phyloP scores from a whole-genome alignment of 495 filamentous ascomycete species.

The Choiromyces venosus region DNA sequence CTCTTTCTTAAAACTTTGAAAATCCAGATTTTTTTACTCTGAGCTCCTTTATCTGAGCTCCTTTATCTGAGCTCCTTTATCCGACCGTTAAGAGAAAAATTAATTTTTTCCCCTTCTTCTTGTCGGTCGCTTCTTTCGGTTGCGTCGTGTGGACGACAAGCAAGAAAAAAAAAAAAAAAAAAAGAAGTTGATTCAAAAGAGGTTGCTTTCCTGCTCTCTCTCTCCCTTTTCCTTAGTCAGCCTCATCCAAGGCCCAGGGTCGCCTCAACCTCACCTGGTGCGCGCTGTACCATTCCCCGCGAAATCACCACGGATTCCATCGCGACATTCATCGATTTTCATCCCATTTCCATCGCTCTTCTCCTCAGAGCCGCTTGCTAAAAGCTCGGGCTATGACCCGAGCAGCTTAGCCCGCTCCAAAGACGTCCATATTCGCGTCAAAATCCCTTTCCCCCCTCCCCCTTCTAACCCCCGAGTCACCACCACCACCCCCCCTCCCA shows the following conservation, averaged over 20 bases:
- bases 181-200: neutral
- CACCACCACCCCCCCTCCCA: slow-evolving; percentile 34
- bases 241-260: slow-evolving; percentile 37
- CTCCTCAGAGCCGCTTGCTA: slow-evolving; percentile 34
- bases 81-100: neutral
- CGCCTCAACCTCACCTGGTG: slow-evolving; percentile 40
- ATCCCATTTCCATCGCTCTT: slow-evolving; percentile 36
- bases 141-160: neutral
- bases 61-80: neutral
- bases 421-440: slow-evolving; percentile 42
- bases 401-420: slow-evolving; percentile 40
- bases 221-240: slow-evolving; percentile 29
- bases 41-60: neutral
- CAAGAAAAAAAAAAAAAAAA: neutral
- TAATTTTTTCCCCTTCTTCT: neutral
- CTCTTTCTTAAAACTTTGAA: neutral
- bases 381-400: slow-evolving; percentile 43
- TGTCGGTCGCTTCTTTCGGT: slow-evolving; percentile 1
- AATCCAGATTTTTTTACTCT: neutral
- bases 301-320: slow-evolving; percentile 40
- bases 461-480: slow-evolving; percentile 34
- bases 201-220: neutral
- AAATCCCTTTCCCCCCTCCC: slow-evolving; percentile 34
- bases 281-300: slow-evolving; percentile 40
- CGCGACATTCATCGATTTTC: slow-evolving; percentile 39